Base-by-base conservation (phyloP, 2,329 filamentous ascomycete species). In the Aspergillus pseudotamarii region DNA sequence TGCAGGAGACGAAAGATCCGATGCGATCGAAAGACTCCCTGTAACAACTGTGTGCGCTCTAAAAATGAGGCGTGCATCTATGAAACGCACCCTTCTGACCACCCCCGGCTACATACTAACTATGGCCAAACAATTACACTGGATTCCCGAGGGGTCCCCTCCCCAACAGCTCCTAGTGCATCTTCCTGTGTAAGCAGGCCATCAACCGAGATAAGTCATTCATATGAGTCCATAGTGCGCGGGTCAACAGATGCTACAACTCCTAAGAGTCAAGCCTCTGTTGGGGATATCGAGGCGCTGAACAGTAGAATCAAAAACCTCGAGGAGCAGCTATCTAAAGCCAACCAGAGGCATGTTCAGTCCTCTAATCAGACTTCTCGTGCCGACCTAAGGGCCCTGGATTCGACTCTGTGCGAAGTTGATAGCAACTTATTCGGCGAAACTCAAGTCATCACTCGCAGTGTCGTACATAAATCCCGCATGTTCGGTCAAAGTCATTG, bases 1-100 rank as follows among this genome's bases (percentile, higher is more conserved):
- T 90, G 88, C 69, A 80, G 87, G 50, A 82, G 77, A 60, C 85
- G 86, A 46, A 90, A 90, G 73, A 84, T 89, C 63, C 82, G 83
- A 54, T 90, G 88, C 70, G 84, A 90, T 69, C 84, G 85, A 56
- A 83, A 83, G 63, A 74, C 77, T 8, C 88, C 88, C 1, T 90
- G 88, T 69, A 82, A 79, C 63, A 86, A 88, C 62, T 90, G 88
- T 69, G 63, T 84, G n/a, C 83, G 84, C 6, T 68, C 69, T 0
- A 71, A 67, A 30, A 68, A 67, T 68, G 71, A 76, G 9, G 71
- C 67, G 26, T 69, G 69, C 21, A 41, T 62, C 6, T 73, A 68
- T 30, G 64, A 67, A 9, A 63, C 36, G 16, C 53, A 60, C 1
- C 59, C 61, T 6, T 57, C 66, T 30, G 51, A 54, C 51, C 60